These are phyloP conservation scores for Dunaliella primolecta DNA, from an alignment of 139 green algal genomes.

Conservation along the genomic window DNA sequence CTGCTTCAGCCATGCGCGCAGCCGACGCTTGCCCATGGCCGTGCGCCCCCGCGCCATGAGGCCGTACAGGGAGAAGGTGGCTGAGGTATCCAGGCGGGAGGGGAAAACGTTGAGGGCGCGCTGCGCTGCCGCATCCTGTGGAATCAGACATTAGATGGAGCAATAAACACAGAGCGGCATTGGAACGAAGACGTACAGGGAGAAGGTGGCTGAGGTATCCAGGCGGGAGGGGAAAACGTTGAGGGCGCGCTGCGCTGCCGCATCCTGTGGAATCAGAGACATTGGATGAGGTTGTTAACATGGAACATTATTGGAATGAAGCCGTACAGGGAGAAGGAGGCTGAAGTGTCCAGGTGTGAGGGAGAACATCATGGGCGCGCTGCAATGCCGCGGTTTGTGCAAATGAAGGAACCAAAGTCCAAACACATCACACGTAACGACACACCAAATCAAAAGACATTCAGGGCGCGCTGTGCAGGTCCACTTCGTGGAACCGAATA, in stretches of 20 bases:
- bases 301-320: too few species aligned
- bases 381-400: too few species aligned
- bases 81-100: conserved; percentile 57
- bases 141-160: neutral
- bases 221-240: conserved; percentile 74
- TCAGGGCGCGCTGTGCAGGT: conserved; percentile 84
- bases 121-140: conserved; percentile 64
- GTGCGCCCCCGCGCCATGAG: conserved; percentile 87
- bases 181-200: neutral
- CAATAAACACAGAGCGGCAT: neutral
- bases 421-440: too few species aligned
- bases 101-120: conserved; percentile 90
- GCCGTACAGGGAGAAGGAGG: conserved; percentile 80
- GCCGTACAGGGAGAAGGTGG: conserved; percentile 80
- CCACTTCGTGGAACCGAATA: too few species aligned
- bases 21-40: conserved; percentile 85
- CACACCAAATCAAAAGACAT: too few species aligned
- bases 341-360: conserved; percentile 57
- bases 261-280: too few species aligned
- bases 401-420: too few species aligned
- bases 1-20: conserved; percentile 92
- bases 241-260: conserved; percentile 77
- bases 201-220: neutral
- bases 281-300: too few species aligned
- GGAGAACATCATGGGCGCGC: too few species aligned